phyloP scores from a whole-genome alignment of 495 filamentous ascomycete genomes.

The Articulospora tetracladia region DNA sequence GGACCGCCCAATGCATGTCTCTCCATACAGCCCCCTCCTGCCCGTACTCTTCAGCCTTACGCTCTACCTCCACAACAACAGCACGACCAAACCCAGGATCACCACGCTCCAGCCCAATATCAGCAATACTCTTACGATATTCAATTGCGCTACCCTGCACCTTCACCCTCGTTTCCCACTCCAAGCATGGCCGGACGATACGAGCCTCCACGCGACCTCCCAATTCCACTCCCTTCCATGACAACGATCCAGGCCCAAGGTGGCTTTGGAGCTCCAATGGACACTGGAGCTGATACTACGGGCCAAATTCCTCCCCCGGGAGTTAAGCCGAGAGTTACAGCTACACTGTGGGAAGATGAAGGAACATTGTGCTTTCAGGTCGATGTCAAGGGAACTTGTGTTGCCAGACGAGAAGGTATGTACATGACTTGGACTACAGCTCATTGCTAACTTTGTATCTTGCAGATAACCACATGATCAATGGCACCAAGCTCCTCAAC shows the following conservation, averaged over 20 bases:
- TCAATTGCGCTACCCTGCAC: conserved; percentile 18
- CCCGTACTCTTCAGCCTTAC: not conserved
- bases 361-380: conserved; percentile 97
- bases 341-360: conserved; percentile 97
- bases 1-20: not conserved
- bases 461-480: conserved; percentile 97
- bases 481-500: conserved; percentile 94
- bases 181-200: conserved; percentile 60
- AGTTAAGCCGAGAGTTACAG: conserved; percentile 93
- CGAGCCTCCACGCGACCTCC: conserved; percentile 47
- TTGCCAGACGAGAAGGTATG: conserved; percentile 88
- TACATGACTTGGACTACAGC: not conserved
- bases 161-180: conserved; percentile 29
- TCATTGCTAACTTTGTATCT: not conserved
- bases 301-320: conserved; percentile 89
- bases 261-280: conserved; percentile 42
- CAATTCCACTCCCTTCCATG: conserved; percentile 50
- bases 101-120: not conserved
- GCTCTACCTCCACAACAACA: not conserved
- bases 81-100: not conserved
- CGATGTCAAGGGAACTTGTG: conserved; percentile 92
- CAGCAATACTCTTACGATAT: conserved; percentile 19
- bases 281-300: conserved; percentile 62
- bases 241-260: conserved; percentile 33
- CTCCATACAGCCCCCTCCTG: not conserved